phyloP scores from a whole-genome alignment of 805 yeast species.

The Spathaspora arborariae region DNA sequence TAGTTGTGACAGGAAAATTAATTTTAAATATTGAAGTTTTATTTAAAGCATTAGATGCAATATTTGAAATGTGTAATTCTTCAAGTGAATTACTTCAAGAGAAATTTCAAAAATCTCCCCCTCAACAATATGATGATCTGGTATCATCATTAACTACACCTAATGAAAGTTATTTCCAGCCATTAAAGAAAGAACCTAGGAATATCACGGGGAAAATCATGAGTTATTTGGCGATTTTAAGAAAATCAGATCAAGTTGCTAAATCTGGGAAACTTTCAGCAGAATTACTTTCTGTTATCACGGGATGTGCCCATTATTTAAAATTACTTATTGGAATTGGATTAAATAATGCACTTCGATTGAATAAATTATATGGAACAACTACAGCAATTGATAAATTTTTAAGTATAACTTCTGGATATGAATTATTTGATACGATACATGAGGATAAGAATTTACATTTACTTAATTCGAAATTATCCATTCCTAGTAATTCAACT shows the following conservation, averaged over 20 bases:
- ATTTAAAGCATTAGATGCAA: slow-evolving; percentile 67
- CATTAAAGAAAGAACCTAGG: slow-evolving; percentile 64
- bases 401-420: slow-evolving; percentile 29
- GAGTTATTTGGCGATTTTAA: slow-evolving; percentile 77
- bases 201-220: slow-evolving; percentile 85
- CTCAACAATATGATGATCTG: slow-evolving; percentile 5
- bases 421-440: slow-evolving; percentile 11
- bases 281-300: slow-evolving; percentile 72
- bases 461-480: slow-evolving; percentile 27
- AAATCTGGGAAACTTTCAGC: slow-evolving; percentile 50
- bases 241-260: slow-evolving; percentile 49
- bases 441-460: not conserved
- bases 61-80: slow-evolving; percentile 23
- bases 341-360: slow-evolving; percentile 67
- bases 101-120: not conserved
- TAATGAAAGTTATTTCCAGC: slow-evolving; percentile 25
- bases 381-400: slow-evolving; percentile 62
- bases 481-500: slow-evolving; percentile 57
- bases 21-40: slow-evolving; percentile 72
- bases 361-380: slow-evolving; percentile 54
- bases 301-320: slow-evolving; percentile 89
- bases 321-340: slow-evolving; percentile 82
- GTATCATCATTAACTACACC: slow-evolving; percentile 6
- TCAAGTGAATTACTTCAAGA: slow-evolving; percentile 2
- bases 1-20: slow-evolving; percentile 65